These are phyloP conservation scores for Mrakia gelida DNA, from an alignment of 768 basidiomycete genomes.

Conservation along the genomic window DNA sequence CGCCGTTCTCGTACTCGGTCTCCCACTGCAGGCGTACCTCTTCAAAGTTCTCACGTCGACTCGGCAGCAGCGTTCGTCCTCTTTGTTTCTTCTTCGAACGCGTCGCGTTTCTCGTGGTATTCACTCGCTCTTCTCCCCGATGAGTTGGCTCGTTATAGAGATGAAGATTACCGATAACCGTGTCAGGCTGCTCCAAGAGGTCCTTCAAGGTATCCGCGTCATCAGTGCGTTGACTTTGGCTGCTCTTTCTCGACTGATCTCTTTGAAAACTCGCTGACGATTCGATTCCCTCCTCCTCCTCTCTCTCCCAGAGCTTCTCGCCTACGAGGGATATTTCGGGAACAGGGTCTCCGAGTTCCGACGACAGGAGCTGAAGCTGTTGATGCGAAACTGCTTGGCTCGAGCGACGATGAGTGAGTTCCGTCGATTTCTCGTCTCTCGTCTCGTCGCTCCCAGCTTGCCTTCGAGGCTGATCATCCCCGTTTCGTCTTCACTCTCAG, in stretches of 20 bases:
- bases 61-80: constrained; percentile 19
- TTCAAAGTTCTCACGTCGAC: constrained; percentile 52
- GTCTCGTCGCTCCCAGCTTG: not conserved
- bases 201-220: constrained; percentile 56
- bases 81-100: too few species aligned
- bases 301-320: constrained; percentile 49
- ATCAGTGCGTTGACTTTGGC: constrained; percentile 51
- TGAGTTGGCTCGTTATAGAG: not conserved
- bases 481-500: not conserved
- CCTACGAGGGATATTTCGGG: constrained; percentile 52
- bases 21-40: constrained; percentile 58
- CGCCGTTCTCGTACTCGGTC: constrained; percentile 55
- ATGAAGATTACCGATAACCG: constrained; percentile 63
- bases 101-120: too few species aligned
- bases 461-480: not conserved
- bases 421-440: not conserved
- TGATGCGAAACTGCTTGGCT: constrained; percentile 39
- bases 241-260: too few species aligned
- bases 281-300: too few species aligned
- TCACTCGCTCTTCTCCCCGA: too few species aligned
- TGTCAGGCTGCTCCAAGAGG: constrained; percentile 61
- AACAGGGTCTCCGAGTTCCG: constrained; percentile 35
- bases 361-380: constrained; percentile 37
- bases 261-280: too few species aligned
- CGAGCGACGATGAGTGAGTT: constrained; percentile 33